phyloP scores from a whole-genome alignment of 371 early-diverging fungal genomes.

The Zopfochytrium polystomum region DNA sequence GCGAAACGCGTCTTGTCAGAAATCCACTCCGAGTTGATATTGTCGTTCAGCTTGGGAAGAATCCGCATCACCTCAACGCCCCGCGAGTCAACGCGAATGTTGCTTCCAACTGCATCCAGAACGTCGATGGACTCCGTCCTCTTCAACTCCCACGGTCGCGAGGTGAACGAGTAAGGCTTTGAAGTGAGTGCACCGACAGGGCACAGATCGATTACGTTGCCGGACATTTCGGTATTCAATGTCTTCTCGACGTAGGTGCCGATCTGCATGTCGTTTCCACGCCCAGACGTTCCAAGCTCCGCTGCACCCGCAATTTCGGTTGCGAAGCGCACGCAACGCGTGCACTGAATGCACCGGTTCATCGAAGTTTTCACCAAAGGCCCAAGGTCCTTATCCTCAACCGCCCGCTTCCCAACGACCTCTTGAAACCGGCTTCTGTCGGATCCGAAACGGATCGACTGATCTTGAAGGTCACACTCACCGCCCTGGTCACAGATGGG shows the following conservation, averaged over 20 bases:
- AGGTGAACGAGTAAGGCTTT: slow-evolving; percentile 91
- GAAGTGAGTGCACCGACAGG: slow-evolving; percentile 97
- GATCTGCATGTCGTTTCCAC: slow-evolving; percentile 97
- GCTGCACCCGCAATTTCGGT: slow-evolving; percentile 96
- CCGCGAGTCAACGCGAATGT: slow-evolving; percentile 93
- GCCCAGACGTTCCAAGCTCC: slow-evolving; percentile 92
- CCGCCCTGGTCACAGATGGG: slow-evolving; percentile 99
- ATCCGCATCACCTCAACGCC: slow-evolving; percentile 96
- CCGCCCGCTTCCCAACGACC: slow-evolving; percentile 84
- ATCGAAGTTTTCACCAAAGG: slow-evolving; percentile 93
- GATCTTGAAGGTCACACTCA: slow-evolving; percentile 98
- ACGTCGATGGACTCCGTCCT: slow-evolving; percentile 95
- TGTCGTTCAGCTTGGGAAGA: slow-evolving; percentile 91
- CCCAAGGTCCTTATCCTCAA: slow-evolving; percentile 95
- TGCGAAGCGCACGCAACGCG: slow-evolving; percentile 96
- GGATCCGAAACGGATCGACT: slow-evolving; percentile 91
- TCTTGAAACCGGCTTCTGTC: slow-evolving; percentile 91
- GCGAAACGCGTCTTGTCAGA: slow-evolving; percentile 96
- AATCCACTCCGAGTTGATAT: slow-evolving; percentile 97
- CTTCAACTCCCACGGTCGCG: slow-evolving; percentile 97
- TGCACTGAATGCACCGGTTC: slow-evolving; percentile 99
- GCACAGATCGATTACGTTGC: slow-evolving; percentile 95
- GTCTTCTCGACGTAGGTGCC: slow-evolving; percentile 91
- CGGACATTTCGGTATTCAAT: slow-evolving; percentile 91
- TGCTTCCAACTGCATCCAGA: slow-evolving; percentile 89